Evolutionary conservation across 768 basidiomycete genomes (phyloP).

Genomic region (Rubroboletus pulcherrimus): DNA sequence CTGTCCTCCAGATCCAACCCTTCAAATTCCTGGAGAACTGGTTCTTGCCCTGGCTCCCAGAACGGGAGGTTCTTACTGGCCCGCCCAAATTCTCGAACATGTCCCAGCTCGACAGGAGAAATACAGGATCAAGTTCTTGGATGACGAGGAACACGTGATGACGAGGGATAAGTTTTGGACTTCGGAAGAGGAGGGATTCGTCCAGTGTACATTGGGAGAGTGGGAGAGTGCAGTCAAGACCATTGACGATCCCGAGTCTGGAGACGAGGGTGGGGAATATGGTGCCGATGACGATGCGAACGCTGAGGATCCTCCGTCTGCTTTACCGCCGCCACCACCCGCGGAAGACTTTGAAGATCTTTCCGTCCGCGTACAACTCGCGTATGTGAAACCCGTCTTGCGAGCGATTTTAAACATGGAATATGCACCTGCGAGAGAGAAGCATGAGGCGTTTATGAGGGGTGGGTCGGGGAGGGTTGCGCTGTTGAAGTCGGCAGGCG

Average conservation of each 20-base stretch:
- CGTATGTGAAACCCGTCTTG: slow-evolving; percentile 62
- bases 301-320: slow-evolving; percentile 16
- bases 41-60: slow-evolving; percentile 46
- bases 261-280: slow-evolving; percentile 24
- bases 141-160: slow-evolving; percentile 40
- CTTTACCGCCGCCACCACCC: slow-evolving; percentile 37
- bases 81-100: slow-evolving; percentile 56
- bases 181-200: slow-evolving; percentile 57
- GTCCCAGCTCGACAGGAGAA: slow-evolving; percentile 37
- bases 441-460: slow-evolving; percentile 54
- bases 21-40: slow-evolving; percentile 66
- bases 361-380: slow-evolving; percentile 54
- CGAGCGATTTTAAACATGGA: slow-evolving; percentile 51
- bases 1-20: slow-evolving; percentile 43
- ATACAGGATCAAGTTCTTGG: slow-evolving; percentile 61
- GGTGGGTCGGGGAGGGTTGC: slow-evolving; percentile 48
- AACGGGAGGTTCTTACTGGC: slow-evolving; percentile 54
- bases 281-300: slow-evolving; percentile 34
- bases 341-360: slow-evolving; percentile 49
- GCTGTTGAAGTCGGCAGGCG: slow-evolving; percentile 30
- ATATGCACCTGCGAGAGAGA: slow-evolving; percentile 49
- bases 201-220: slow-evolving; percentile 57
- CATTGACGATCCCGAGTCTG: slow-evolving; percentile 28
- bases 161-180: slow-evolving; percentile 55
- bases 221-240: slow-evolving; percentile 44